Evolutionary conservation across 106 monocot genomes (phyloP).

Genomic region (Acorus gramineus): DNA sequence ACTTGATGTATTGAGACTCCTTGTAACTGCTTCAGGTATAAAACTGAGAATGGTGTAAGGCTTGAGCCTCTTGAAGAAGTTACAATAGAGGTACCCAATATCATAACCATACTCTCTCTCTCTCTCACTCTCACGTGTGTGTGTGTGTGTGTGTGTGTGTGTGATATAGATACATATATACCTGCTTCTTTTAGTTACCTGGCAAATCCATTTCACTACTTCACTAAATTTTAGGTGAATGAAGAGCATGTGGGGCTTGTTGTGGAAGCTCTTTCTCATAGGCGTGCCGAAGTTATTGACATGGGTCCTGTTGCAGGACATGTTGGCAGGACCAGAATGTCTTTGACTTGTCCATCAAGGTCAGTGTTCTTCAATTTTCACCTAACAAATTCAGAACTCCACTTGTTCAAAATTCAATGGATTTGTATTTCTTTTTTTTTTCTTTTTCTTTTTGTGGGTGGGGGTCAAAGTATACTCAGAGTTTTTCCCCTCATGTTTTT

Average conservation of each 20-base stretch:
- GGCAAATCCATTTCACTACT: too few relatives aligned
- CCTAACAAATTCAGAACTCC: too few relatives aligned
- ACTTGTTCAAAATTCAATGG: too few relatives aligned
- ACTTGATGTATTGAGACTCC: not conserved
- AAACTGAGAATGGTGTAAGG: constrained; percentile 58
- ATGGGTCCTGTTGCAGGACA: constrained; percentile 94
- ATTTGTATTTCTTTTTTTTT: too few relatives aligned
- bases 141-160: too few relatives aligned
- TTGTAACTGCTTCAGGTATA: constrained; percentile 57
- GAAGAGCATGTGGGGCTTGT: constrained; percentile 99
- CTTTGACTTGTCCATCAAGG: constrained; percentile 94
- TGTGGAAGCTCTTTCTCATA: constrained; percentile 97
- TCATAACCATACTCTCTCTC: not conserved
- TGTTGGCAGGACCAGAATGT: constrained; percentile 65
- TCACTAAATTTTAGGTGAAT: constrained; percentile 46
- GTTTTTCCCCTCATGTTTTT: too few relatives aligned
- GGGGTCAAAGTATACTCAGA: too few relatives aligned
- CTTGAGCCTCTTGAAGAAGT: constrained; percentile 99
- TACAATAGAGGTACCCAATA: constrained; percentile 70
- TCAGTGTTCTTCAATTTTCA: constrained; percentile 9
- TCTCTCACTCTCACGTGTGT: too few relatives aligned
- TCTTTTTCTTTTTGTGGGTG: too few relatives aligned
- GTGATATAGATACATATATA: too few relatives aligned
- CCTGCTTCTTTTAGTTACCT: too few relatives aligned
- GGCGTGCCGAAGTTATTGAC: constrained; percentile 78